Evolutionary conservation across 176 grass and related monocot genomes (phyloP).

Genomic region (Coix lacrymajobi): DNA sequence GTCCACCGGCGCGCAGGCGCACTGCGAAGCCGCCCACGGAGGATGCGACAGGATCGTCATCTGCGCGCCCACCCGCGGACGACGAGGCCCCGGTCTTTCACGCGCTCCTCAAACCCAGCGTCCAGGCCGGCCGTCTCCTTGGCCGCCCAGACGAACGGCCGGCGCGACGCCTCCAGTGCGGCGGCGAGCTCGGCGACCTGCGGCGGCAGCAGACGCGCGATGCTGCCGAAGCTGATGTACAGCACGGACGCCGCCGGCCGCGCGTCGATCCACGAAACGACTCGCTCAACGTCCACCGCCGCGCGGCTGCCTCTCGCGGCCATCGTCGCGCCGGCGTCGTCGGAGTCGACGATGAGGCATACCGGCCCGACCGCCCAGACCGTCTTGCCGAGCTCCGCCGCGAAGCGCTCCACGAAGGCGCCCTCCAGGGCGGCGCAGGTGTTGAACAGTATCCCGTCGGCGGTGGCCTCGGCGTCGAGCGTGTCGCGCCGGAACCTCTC

Average conservation of each 20-base stretch:
- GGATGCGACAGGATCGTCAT: conserved; percentile 47
- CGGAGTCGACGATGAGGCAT: neutral
- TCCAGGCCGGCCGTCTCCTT: conserved; percentile 16
- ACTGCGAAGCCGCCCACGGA: conserved; percentile 32
- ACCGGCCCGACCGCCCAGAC: conserved; percentile 34
- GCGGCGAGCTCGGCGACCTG: neutral
- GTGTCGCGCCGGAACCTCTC: neutral
- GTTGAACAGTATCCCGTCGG: conserved; percentile 40
- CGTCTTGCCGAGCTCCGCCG: conserved; percentile 17
- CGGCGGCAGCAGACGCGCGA: neutral
- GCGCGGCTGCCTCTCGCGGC: conserved; percentile 11
- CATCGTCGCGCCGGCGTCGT: neutral
- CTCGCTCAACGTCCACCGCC: neutral
- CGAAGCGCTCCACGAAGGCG: conserved; percentile 23
- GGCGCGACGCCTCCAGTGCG: neutral
- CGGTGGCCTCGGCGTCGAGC: conserved; percentile 19
- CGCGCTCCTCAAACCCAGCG: conserved; percentile 7
- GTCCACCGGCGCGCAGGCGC: conserved; percentile 68
- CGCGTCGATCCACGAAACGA: conserved; percentile 25
- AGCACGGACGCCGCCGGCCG: conserved; percentile 14
- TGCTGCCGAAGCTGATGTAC: conserved; percentile 4
- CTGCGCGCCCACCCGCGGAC: conserved; percentile 49
- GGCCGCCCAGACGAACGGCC: conserved; percentile 5
- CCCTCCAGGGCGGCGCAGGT: conserved; percentile 24
- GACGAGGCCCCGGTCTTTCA: conserved; percentile 19